Conservation (phyloP, 495 filamentous ascomycete species). For the Corynascus novoguineensis region DNA sequence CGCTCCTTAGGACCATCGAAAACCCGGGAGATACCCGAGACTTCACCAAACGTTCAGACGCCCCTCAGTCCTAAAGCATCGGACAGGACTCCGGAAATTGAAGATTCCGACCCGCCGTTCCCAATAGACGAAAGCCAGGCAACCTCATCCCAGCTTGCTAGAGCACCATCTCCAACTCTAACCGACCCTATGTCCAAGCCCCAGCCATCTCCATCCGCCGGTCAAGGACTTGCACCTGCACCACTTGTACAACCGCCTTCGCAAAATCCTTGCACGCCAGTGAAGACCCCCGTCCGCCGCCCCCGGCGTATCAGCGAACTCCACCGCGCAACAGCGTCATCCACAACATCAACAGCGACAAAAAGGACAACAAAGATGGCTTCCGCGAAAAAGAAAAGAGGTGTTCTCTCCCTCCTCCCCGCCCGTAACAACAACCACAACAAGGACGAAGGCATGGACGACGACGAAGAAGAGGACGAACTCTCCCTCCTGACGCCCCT, state of each 20-base stretch:
- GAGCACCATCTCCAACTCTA: conserved; percentile 11
- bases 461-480: conserved; percentile 29
- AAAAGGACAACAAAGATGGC: neutral
- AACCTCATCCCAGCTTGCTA: neutral
- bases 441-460: conserved; percentile 16
- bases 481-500: conserved; percentile 30
- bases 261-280: neutral
- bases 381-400: conserved; percentile 1
- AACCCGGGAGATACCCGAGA: conserved; percentile 4
- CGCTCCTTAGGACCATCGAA: neutral
- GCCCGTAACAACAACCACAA: conserved; percentile 1
- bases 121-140: neutral
- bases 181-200: conserved; percentile 3
- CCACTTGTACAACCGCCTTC: neutral
- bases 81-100: neutral
- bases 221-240: too few relatives aligned
- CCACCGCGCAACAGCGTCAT: neutral
- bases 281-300: neutral
- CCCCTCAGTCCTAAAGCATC: neutral
- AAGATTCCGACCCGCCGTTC: neutral
- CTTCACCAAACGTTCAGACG: neutral
- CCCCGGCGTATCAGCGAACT: conserved; percentile 5
- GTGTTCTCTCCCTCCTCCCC: conserved; percentile 27
- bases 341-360: conserved; percentile 1
- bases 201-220: neutral